Base-by-base conservation (phyloP, 305 asterid genomes). In the Stenogyne calaminthoides region DNA sequence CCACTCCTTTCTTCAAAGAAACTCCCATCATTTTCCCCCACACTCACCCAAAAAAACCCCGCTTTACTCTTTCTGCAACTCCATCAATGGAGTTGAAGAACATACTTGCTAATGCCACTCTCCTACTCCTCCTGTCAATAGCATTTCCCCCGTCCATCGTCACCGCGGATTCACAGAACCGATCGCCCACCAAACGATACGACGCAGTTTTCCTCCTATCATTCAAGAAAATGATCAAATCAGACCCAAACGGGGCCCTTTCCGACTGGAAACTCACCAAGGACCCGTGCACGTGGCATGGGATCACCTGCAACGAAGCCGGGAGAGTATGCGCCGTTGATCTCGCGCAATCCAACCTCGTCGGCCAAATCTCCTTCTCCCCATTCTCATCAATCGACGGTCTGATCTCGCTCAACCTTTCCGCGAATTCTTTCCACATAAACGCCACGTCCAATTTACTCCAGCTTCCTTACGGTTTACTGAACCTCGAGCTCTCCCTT, bases 191-290 rank as follows among this genome's bases (percentile, higher is more conserved):
- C 5, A 77, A 71, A 3, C 85, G 79, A 77, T 84, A 92, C 14
- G 98, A 93, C 64, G 86, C 95, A 3, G 74, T 68, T 12, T 83
- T 94, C 4, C 97, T 93, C 15, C 69, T 84, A 0, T 57, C 84
- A 15, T 89, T 93, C 90, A 93, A 91, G 83, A 93, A 87, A 60
- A 89, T 84, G 97, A 84, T 93, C 36, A 79, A 72, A 7, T 74
- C 68, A 9, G 97, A 93, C 63, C 92, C 94, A 5, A 62, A 54
- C 46, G 93, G 85, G 63, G 90, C 72, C 56, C 71, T 91, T 44
- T 88, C 95, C 20, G 83, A 75, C 7, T 93, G 98, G 98, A 77
- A 77, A 29, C 82, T 59, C 18, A 81, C 61, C 42, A 80, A 61
- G 6, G 88, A 88, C 73, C 87, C 92, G 27, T 93, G 98, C 80